phyloP scores from a whole-genome alignment of 805 yeast genomes.

The Vanderwaltozyma polyspora region DNA sequence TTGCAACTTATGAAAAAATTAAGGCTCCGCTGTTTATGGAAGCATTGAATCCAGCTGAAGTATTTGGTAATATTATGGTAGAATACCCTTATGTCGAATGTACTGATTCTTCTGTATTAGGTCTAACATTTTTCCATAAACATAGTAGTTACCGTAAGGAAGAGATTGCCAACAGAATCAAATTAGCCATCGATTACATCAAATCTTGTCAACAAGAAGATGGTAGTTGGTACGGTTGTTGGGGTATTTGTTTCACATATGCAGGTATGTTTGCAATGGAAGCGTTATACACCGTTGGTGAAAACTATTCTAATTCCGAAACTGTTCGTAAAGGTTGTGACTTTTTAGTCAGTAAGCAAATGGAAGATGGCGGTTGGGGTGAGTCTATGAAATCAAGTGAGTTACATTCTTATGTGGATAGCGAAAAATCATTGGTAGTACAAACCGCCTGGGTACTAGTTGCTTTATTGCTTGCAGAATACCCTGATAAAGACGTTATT shows the following conservation, averaged over 20 bases:
- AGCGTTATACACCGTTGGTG: slow-evolving; percentile 65
- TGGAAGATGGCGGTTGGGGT: slow-evolving; percentile 94
- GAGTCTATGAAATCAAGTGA: slow-evolving; percentile 90
- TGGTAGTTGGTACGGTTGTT: slow-evolving; percentile 97
- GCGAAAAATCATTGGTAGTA: slow-evolving; percentile 54
- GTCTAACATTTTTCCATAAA: slow-evolving; percentile 66
- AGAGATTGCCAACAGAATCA: slow-evolving; percentile 60
- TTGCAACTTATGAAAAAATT: slow-evolving; percentile 81
- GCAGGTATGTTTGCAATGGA: slow-evolving; percentile 98
- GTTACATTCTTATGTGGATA: slow-evolving; percentile 60
- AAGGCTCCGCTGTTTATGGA: slow-evolving; percentile 74
- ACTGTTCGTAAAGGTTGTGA: slow-evolving; percentile 72
- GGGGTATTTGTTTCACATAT: slow-evolving; percentile 96
- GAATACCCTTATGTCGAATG: slow-evolving; percentile 98
- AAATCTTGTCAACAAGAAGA: slow-evolving; percentile 56
- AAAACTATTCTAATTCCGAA: slow-evolving; percentile 48
- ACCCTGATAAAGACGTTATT: slow-evolving; percentile 58
- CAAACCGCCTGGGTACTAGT: slow-evolving; percentile 92
- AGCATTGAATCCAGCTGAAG: slow-evolving; percentile 87
- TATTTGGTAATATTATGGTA: slow-evolving; percentile 95
- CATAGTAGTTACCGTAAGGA: slow-evolving; percentile 52
- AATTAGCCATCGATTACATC: slow-evolving; percentile 64
- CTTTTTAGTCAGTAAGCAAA: slow-evolving; percentile 63
- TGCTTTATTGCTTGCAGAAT: slow-evolving; percentile 68
- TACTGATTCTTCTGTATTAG: slow-evolving; percentile 88